Conservation (phyloP, 768 basidiomycete species). For the Phylloporus sp. region DNA sequence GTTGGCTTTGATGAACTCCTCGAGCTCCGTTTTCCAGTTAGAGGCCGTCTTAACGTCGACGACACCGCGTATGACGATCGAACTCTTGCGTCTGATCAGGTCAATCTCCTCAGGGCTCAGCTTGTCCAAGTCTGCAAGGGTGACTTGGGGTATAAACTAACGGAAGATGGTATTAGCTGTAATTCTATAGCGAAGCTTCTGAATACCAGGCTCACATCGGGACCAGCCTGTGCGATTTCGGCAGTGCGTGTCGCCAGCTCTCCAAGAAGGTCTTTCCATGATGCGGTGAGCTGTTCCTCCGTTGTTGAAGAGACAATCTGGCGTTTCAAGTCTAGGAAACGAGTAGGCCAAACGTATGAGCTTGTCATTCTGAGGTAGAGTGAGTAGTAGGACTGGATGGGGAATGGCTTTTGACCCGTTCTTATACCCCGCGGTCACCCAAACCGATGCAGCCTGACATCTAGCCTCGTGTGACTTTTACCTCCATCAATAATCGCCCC, state of each 20-base stretch:
- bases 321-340: conserved; percentile 55
- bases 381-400: no score
- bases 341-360: conserved; percentile 27
- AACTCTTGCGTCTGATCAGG: conserved; percentile 52
- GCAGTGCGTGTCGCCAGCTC: conserved; percentile 48
- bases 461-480: no score
- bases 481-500: no score
- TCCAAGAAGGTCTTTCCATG: conserved; percentile 56
- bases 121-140: conserved; percentile 50
- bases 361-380: conserved; percentile 10
- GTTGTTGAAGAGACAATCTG: conserved; percentile 51
- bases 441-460: no score
- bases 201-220: conserved; percentile 38
- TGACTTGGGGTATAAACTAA: conserved; percentile 61
- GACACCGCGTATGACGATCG: conserved; percentile 58
- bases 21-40: conserved; percentile 54
- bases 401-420: no score
- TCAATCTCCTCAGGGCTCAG: conserved; percentile 46
- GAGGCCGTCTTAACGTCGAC: conserved; percentile 54
- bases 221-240: conserved; percentile 44
- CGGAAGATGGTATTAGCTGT: not conserved
- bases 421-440: no score
- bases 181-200: not conserved
- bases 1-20: conserved; percentile 55
- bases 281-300: conserved; percentile 42